A percentile compares a stretch with the other conserved stretches of the same genome.
Evolutionary conservation across 2,329 filamentous ascomycete genomes (phyloP).

Genomic region (Cordyceps tenuipes): DNA sequence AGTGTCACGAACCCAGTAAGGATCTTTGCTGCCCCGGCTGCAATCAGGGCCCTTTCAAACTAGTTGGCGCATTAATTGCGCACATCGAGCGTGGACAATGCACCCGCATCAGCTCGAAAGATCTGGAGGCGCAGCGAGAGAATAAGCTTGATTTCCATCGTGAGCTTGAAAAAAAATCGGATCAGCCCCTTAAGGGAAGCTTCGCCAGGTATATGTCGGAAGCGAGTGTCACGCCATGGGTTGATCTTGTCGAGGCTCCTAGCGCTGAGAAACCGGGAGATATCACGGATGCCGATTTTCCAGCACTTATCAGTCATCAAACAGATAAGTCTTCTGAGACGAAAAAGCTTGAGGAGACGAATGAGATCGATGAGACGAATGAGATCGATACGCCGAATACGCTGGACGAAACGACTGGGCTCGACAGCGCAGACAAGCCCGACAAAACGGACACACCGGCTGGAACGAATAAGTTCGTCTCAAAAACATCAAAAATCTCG

Average conservation of each 20-base stretch:
- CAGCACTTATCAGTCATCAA: not conserved
- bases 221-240: not conserved
- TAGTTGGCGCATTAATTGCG: conserved; percentile 29
- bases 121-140: conserved; percentile 28
- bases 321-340: not conserved
- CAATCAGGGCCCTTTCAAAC: conserved; percentile 25
- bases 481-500: not conserved
- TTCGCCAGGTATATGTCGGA: conserved; percentile 20
- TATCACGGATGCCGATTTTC: not conserved
- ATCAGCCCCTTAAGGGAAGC: conserved; percentile 21
- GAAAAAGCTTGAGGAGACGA: too few species aligned
- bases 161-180: conserved; percentile 20
- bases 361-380: too few species aligned
- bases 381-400: too few species aligned
- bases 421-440: too few species aligned
- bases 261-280: not conserved
- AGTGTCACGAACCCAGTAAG: conserved; percentile 33
- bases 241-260: not conserved
- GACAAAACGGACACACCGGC: too few species aligned
- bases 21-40: conserved; percentile 41
- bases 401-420: too few species aligned
- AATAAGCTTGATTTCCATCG: conserved; percentile 29
- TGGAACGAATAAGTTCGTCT: not conserved
- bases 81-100: conserved; percentile 40
- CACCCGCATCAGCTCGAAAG: conserved; percentile 22